Evolutionary conservation across 2,329 filamentous ascomycete species (phyloP).

Genomic region (Colletotrichum zoysiae): DNA sequence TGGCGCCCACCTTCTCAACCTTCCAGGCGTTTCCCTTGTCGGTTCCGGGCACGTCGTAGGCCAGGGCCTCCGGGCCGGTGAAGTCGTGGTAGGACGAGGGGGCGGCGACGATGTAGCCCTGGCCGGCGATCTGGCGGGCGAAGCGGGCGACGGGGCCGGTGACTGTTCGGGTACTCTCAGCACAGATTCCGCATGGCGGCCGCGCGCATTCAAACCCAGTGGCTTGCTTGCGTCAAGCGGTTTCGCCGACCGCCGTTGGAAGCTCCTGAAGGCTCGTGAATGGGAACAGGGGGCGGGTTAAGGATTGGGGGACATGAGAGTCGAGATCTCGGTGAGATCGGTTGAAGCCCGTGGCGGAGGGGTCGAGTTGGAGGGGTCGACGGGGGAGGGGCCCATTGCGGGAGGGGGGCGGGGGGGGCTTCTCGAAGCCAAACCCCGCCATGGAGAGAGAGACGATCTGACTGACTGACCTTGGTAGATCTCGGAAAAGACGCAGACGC

Average conservation of each 20-base stretch:
- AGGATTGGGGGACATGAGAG: neutral
- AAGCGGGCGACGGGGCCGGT: conserved; percentile 92
- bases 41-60: conserved; percentile 89
- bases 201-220: neutral
- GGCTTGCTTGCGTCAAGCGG: no score
- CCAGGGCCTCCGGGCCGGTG: conserved; percentile 83
- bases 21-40: conserved; percentile 91
- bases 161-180: conserved; percentile 58
- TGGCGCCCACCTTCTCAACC: conserved; percentile 73
- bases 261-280: neutral
- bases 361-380: conserved; percentile 27
- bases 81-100: conserved; percentile 96
- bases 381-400: conserved; percentile 2
- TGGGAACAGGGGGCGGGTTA: no score
- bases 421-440: conserved; percentile 22
- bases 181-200: neutral
- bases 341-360: conserved; percentile 10
- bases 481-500: conserved; percentile 90
- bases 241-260: no score
- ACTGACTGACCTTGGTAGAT: conserved; percentile 85
- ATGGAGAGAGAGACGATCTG: neutral
- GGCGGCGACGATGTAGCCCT: conserved; percentile 93
- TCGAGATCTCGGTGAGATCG: conserved; percentile 2
- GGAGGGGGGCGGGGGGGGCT: conserved; percentile 22
- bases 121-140: conserved; percentile 89